Conservation (phyloP, 176 grass and related monocot genomes). For the Oryza glumipatula region DNA sequence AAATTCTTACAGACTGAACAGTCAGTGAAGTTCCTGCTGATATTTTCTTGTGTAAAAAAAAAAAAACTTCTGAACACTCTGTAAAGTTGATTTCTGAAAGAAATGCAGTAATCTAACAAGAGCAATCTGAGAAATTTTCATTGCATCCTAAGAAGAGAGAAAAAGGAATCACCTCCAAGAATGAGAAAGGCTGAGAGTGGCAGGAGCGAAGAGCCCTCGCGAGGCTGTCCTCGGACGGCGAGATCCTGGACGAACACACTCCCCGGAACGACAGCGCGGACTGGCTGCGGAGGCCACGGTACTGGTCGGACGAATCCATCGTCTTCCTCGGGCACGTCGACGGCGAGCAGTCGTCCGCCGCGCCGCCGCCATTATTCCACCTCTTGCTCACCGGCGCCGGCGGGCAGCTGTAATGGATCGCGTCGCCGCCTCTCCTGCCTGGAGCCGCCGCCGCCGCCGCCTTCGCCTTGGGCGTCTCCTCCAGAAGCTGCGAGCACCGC, state of each 20-base stretch:
- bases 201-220: conserved; percentile 75
- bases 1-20: too few relatives aligned
- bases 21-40: not conserved
- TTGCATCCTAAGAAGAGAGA: not conserved
- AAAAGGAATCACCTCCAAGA: conserved; percentile 49
- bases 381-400: conserved; percentile 33
- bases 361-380: conserved; percentile 22
- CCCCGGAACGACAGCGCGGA: conserved; percentile 70
- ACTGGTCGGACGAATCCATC: conserved; percentile 21
- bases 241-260: conserved; percentile 74
- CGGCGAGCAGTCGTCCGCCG: conserved; percentile 51
- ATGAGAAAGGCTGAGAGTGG: conserved; percentile 86
- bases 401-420: conserved; percentile 44
- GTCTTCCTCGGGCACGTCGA: conserved; percentile 54
- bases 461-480: conserved; percentile 44
- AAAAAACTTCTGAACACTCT: not conserved
- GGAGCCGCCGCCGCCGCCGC: not conserved
- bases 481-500: conserved; percentile 10
- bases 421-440: conserved; percentile 26
- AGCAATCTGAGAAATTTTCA: not conserved
- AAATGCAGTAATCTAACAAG: not conserved
- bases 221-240: conserved; percentile 69
- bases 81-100: not conserved
- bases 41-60: not conserved
- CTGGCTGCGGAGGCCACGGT: conserved; percentile 40